Conservation (phyloP, 208 protist genomes). For the Crithidia expoeki region DNA sequence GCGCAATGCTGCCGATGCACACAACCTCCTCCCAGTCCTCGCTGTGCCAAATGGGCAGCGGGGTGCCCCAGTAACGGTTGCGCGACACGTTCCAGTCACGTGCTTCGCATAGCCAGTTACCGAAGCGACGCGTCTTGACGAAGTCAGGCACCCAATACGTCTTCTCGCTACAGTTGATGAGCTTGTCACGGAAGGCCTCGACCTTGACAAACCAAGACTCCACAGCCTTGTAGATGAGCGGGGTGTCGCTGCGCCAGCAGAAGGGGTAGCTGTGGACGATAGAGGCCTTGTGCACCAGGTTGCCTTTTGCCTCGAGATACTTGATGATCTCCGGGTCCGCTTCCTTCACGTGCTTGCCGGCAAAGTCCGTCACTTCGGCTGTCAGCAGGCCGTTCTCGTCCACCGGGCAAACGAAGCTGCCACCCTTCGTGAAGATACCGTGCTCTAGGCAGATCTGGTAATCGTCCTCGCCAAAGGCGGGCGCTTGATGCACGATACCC, state of each 20-base stretch:
- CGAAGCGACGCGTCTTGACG: conserved; percentile 98
- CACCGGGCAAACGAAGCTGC: conserved; percentile 95
- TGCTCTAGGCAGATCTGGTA: conserved; percentile 95
- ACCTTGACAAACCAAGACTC: conserved; percentile 99
- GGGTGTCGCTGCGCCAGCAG: conserved; percentile 99
- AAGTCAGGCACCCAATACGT: conserved; percentile 98
- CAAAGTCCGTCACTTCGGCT: conserved; percentile 95
- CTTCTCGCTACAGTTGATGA: conserved; percentile 94
- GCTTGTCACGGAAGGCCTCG: conserved; percentile 94
- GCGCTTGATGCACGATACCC: conserved; percentile 99
- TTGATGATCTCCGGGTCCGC: conserved; percentile 96
- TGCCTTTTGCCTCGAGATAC: conserved; percentile 89
- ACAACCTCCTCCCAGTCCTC: conserved; percentile 97
- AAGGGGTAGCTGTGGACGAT: conserved; percentile 99
- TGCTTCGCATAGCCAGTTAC: conserved; percentile 99
- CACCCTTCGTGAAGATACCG: conserved; percentile 93
- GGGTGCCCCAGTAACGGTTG: conserved; percentile 99
- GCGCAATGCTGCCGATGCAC: conserved; percentile 94
- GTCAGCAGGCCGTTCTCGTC: conserved; percentile 98
- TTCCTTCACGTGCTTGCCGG: conserved; percentile 97
- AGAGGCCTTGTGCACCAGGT: conserved; percentile 89
- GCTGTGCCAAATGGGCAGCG: conserved; percentile 99
- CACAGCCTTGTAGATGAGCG: conserved; percentile 98
- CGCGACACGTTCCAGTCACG: conserved; percentile 99
- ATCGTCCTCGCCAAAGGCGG: conserved; percentile 99